Evolutionary conservation across 345 rosid genomes (phyloP).

Genomic region (Acer negundo): DNA sequence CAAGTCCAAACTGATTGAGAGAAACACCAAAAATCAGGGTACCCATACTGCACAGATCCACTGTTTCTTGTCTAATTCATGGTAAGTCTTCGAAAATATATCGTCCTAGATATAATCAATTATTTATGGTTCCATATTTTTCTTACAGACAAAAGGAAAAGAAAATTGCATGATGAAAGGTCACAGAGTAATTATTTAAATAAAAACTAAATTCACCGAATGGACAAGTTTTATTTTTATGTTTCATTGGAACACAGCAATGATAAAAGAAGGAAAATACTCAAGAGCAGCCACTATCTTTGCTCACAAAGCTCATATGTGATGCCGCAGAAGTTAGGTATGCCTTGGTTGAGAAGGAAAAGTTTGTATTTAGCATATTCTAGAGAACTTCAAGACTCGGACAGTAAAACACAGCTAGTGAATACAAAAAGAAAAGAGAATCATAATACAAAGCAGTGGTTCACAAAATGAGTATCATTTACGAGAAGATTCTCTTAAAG

Average conservation of each 20-base stretch:
- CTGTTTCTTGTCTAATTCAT: not conserved
- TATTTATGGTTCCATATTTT: not conserved
- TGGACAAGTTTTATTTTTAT: not conserved
- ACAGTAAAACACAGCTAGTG: not conserved
- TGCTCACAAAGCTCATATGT: not conserved
- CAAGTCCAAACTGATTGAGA: not conserved
- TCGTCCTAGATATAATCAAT: not conserved
- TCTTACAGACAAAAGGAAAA: not conserved
- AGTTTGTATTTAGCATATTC: too few species aligned
- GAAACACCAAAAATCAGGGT: not conserved
- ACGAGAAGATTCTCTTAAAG: too few species aligned
- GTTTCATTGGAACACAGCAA: not conserved
- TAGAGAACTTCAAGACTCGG: not conserved
- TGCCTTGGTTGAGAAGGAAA: too few species aligned
- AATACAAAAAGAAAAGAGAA: not conserved
- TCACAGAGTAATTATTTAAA: not conserved
- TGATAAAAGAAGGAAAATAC: not conserved
- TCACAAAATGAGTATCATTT: too few species aligned
- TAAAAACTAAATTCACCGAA: not conserved
- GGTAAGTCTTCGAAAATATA: not conserved
- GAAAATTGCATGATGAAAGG: not conserved
- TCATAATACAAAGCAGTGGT: too few species aligned
- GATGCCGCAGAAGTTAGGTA: not conserved
- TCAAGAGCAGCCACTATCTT: not conserved
- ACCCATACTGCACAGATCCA: not conserved